phyloP scores from a whole-genome alignment of 2,329 filamentous ascomycete species.

The Chaetomium globosum region DNA sequence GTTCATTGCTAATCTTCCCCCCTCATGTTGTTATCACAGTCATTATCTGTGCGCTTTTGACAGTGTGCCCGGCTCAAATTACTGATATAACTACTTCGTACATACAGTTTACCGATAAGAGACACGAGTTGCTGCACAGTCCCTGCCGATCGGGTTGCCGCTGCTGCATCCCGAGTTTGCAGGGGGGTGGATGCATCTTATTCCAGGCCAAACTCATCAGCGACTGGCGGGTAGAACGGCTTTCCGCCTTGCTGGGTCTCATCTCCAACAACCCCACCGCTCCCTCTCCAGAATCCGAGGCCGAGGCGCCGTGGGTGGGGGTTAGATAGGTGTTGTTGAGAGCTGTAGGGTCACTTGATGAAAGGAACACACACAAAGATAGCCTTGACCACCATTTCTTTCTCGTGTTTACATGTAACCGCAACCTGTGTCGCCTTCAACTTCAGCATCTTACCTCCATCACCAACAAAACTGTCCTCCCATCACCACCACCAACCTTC shows the following conservation, averaged over 20 bases:
- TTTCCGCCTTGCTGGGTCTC: slow-evolving; percentile 11
- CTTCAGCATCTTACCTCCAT: no score
- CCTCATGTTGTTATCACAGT: no score
- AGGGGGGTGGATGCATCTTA: slow-evolving; percentile 21
- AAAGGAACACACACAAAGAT: neutral
- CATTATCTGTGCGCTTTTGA: neutral
- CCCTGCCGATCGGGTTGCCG: neutral
- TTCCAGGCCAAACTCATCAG: slow-evolving; percentile 10
- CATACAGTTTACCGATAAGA: neutral
- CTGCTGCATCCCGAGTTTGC: neutral
- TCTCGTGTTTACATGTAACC: neutral
- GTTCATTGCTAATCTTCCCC: neutral
- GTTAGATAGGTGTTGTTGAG: neutral
- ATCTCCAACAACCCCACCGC: neutral
- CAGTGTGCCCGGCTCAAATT: neutral
- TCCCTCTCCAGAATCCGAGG: neutral
- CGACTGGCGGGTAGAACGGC: neutral
- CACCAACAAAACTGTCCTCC: neutral
- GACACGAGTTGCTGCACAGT: neutral
- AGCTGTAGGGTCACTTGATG: neutral
- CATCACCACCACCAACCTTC: neutral
- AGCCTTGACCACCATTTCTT: neutral
- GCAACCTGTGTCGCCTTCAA: no score
- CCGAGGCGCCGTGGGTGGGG: neutral
- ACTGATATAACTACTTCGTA: neutral